A percentile compares a stretch with the other conserved stretches of the same genome.
These are phyloP conservation scores for Mrakia hoshinonis DNA, from an alignment of 768 basidiomycete genomes.

Conservation along the genomic window DNA sequence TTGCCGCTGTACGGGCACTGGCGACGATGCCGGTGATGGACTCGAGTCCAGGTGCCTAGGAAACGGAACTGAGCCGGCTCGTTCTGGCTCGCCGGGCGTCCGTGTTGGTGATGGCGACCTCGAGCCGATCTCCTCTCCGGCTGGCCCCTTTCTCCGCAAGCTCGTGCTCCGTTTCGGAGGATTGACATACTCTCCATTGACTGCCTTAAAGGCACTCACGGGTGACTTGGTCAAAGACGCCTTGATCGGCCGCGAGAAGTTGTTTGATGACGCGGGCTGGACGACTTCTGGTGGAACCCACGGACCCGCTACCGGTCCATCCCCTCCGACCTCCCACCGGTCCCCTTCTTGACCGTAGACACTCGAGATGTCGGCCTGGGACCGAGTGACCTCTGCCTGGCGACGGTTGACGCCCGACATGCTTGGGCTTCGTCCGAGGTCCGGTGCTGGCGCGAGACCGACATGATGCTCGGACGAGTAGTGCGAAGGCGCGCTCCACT, in stretches of 20 bases:
- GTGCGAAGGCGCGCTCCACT: neutral
- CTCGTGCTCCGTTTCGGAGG: too few species aligned
- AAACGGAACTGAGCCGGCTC: too few species aligned
- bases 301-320: neutral
- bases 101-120: too few species aligned
- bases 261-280: neutral
- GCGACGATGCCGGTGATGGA: neutral
- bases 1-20: neutral
- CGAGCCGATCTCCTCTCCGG: too few species aligned
- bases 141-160: too few species aligned
- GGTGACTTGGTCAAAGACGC: neutral
- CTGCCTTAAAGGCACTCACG: too few species aligned
- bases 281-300: neutral
- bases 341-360: neutral
- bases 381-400: neutral
- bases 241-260: constrained; percentile 1
- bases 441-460: neutral
- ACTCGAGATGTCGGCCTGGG: neutral
- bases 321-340: neutral
- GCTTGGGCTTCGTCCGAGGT: neutral
- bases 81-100: too few species aligned
- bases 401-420: neutral
- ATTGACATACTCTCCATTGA: too few species aligned
- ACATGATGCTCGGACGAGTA: neutral
- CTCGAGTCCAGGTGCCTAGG: too few species aligned